A percentile compares a stretch with the other conserved stretches of the same genome.
phyloP scores from a whole-genome alignment of 192 early-diverging fungal species.

The Ambispora gerdemannii region DNA sequence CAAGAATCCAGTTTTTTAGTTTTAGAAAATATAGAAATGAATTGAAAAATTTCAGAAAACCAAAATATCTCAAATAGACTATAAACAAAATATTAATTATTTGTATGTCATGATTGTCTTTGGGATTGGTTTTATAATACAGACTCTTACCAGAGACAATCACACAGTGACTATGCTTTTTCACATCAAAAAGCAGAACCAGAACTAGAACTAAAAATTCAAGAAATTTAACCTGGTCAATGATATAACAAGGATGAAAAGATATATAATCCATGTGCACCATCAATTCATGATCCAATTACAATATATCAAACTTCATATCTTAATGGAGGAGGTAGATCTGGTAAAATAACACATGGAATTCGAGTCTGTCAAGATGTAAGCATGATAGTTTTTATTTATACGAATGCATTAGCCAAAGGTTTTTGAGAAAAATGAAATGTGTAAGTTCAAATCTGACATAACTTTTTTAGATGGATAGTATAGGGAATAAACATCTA shows the following conservation, averaged over 20 bases:
- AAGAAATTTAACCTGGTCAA: constrained; percentile 5
- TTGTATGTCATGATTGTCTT: neutral
- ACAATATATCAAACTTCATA: constrained; percentile 1
- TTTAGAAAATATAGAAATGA: too few relatives aligned
- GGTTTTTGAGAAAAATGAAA: neutral
- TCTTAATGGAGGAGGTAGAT: constrained; percentile 14
- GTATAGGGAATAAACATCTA: constrained; percentile 5
- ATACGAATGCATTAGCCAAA: constrained; percentile 23
- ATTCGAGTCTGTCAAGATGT: constrained; percentile 12
- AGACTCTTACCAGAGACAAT: constrained; percentile 1
- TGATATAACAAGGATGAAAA: neutral
- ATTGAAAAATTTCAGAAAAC: neutral
- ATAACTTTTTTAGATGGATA: constrained; percentile 20
- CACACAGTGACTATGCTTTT: too few relatives aligned
- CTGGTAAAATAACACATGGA: constrained; percentile 12
- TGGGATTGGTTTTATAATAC: neutral
- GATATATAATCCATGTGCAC: neutral
- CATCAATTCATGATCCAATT: constrained; percentile 17
- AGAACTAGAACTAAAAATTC: neutral
- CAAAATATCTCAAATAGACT: neutral
- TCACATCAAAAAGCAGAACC: too few relatives aligned
- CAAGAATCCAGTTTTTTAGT: too few relatives aligned
- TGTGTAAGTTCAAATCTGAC: constrained; percentile 6
- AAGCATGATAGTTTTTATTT: constrained; percentile 7
- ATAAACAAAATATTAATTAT: neutral